These are phyloP conservation scores for Omphalotus guepiniiformis DNA, from an alignment of 768 basidiomycete species.

Conservation along the genomic window DNA sequence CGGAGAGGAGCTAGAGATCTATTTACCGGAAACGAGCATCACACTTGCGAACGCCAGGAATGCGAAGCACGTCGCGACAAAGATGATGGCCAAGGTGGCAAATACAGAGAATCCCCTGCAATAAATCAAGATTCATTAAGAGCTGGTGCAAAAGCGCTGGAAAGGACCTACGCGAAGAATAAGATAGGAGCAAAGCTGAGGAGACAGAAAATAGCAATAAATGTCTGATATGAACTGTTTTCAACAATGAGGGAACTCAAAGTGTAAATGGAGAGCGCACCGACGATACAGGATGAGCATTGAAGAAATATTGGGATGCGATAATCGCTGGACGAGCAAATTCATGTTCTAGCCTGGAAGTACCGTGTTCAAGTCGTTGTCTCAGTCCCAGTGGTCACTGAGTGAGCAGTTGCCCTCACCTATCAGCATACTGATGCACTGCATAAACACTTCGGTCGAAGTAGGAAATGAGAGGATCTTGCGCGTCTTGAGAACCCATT, in stretches of 20 bases:
- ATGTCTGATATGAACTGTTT: slow-evolving; percentile 19
- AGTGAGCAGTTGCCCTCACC: too few species aligned
- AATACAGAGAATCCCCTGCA: slow-evolving; percentile 29
- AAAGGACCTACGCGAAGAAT: slow-evolving; percentile 24
- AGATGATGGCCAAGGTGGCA: slow-evolving; percentile 19
- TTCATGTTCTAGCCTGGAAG: slow-evolving; percentile 1
- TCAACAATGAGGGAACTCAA: neutral
- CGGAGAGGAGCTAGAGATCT: neutral
- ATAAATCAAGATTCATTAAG: slow-evolving; percentile 8
- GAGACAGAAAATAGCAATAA: slow-evolving; percentile 21
- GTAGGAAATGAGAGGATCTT: too few species aligned
- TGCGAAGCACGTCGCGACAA: slow-evolving; percentile 20
- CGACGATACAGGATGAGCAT: neutral
- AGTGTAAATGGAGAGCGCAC: neutral
- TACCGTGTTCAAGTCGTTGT: too few species aligned
- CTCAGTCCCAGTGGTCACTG: too few species aligned
- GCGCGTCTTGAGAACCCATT: too few species aligned
- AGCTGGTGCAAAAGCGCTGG: neutral
- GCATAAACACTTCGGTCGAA: too few species aligned
- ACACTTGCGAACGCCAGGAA: slow-evolving; percentile 16
- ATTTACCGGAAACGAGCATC: slow-evolving; percentile 21
- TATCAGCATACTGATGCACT: too few species aligned
- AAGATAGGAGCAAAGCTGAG: slow-evolving; percentile 24
- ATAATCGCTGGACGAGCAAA: neutral
- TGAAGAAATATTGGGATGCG: neutral